Conservation (phyloP, 2,329 filamentous ascomycete genomes). For the Xenosphaeropsis pyriputrescens region DNA sequence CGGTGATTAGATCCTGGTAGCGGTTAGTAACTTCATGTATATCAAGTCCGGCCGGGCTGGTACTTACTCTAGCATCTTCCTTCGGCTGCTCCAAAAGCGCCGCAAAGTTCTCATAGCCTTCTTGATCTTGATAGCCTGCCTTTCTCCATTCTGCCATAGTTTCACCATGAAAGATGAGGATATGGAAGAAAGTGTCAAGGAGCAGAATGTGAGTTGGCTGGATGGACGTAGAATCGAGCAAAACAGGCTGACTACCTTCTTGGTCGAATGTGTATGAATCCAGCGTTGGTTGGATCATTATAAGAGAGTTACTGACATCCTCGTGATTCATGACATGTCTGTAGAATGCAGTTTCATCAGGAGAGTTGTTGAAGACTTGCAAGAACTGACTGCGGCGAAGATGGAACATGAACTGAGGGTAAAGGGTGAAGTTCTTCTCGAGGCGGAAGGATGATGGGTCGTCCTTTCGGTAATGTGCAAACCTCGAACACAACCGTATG, state of each 20-base stretch:
- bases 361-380: slow-evolving; percentile 98
- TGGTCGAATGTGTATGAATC: slow-evolving; percentile 97
- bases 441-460: slow-evolving; percentile 92
- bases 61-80: slow-evolving; percentile 79
- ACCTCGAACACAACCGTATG: slow-evolving; percentile 87
- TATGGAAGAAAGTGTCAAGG: slow-evolving; percentile 98
- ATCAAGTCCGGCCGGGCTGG: not conserved
- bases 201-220: slow-evolving; percentile 87
- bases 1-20: slow-evolving; percentile 76
- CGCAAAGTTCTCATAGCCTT: slow-evolving; percentile 95
- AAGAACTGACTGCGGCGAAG: slow-evolving; percentile 92
- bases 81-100: slow-evolving; percentile 81
- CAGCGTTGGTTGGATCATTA: slow-evolving; percentile 97
- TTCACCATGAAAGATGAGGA: slow-evolving; percentile 97
- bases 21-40: not conserved
- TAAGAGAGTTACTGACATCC: slow-evolving; percentile 87
- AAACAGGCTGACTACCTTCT: slow-evolving; percentile 81
- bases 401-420: slow-evolving; percentile 99
- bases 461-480: slow-evolving; percentile 96
- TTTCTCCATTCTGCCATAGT: slow-evolving; percentile 97
- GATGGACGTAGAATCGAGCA: slow-evolving; percentile 92
- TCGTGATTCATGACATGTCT: slow-evolving; percentile 94
- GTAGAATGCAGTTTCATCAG: slow-evolving; percentile 98
- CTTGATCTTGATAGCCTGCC: slow-evolving; percentile 93
- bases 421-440: slow-evolving; percentile 98